These are phyloP conservation scores for Fusarium gaditjirri DNA, from an alignment of 2,329 filamentous ascomycete genomes.

Conservation along the genomic window DNA sequence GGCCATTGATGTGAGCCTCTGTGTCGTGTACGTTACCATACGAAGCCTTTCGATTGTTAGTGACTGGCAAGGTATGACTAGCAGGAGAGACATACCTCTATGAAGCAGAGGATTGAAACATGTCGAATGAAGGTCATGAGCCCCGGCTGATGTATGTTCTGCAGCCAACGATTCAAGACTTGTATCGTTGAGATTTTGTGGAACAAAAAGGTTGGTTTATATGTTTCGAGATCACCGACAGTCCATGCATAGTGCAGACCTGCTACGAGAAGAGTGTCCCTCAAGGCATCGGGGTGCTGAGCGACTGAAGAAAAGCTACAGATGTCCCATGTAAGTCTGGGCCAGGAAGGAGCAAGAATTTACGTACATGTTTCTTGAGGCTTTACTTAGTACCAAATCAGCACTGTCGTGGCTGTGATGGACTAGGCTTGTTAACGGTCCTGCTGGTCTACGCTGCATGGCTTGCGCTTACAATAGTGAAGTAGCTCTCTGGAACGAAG, in stretches of 20 bases:
- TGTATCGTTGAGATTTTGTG: conserved; percentile 37
- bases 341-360: fast-evolving
- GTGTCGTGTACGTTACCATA: conserved; percentile 33
- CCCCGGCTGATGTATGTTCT: not conserved
- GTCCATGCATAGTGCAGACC: conserved; percentile 41
- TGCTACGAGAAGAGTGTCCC: conserved; percentile 35
- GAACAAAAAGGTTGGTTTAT: conserved; percentile 35
- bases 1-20: conserved; percentile 37
- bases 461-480: conserved; percentile 36
- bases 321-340: fast-evolving
- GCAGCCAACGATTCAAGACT: conserved; percentile 31
- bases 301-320: conserved; percentile 23
- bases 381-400: conserved; percentile 2
- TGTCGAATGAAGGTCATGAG: conserved; percentile 36
- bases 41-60: conserved; percentile 1
- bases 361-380: conserved; percentile 15
- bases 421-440: conserved; percentile 3
- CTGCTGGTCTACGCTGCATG: fast-evolving
- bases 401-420: conserved; percentile 22
- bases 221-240: conserved; percentile 23
- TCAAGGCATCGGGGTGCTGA: conserved; percentile 34
- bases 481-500: conserved; percentile 39
- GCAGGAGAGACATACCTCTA: conserved; percentile 7
- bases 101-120: conserved; percentile 33
- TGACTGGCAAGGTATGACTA: fast-evolving